Evolutionary conservation across 176 grass and related monocot genomes (phyloP).

Genomic region (Aegilops tauschii): DNA sequence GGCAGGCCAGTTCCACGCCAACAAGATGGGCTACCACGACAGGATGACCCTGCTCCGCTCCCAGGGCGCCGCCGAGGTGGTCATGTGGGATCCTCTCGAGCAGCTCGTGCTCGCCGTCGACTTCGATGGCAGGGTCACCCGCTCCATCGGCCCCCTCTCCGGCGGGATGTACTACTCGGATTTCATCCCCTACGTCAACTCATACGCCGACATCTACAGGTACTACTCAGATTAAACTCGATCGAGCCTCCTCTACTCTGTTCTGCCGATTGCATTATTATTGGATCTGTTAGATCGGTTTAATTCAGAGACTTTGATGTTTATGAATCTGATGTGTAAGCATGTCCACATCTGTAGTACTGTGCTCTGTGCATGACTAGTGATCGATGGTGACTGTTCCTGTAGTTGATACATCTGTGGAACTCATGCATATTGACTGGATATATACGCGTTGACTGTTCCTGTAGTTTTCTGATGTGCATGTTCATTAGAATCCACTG

Average conservation of each 20-base stretch:
- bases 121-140: conserved; percentile 20
- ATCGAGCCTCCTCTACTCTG: background rate
- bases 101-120: conserved; percentile 36
- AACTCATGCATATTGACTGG: background rate
- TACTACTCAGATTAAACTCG: background rate
- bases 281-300: background rate
- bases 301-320: background rate
- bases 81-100: conserved; percentile 17
- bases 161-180: background rate
- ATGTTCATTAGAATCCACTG: background rate
- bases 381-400: background rate
- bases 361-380: background rate
- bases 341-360: background rate
- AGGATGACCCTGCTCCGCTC: conserved; percentile 23
- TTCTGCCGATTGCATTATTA: background rate
- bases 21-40: background rate
- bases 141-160: background rate
- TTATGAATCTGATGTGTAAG: background rate
- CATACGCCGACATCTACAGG: conserved; percentile 34
- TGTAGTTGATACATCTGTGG: background rate
- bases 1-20: background rate
- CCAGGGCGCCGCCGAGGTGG: conserved; percentile 44
- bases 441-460: background rate
- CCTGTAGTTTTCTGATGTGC: background rate
- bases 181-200: conserved; percentile 61